A percentile compares a stretch with the other conserved stretches of the same genome.
Evolutionary conservation across 306 rosid species (phyloP).

Genomic region (Rosa lucieae): DNA sequence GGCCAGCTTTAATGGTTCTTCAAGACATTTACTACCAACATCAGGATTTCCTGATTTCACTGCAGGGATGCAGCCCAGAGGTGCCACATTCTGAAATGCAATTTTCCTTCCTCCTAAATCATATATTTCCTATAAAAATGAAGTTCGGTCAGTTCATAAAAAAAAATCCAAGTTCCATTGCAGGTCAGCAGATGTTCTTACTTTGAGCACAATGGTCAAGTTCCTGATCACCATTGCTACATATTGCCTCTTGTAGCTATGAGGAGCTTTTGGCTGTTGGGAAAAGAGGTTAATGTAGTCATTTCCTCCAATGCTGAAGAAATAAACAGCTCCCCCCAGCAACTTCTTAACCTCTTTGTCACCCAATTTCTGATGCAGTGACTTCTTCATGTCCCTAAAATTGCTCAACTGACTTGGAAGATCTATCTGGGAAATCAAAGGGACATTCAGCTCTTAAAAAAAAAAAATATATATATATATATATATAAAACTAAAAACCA

Average conservation of each 20-base stretch:
- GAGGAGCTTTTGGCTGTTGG: background rate
- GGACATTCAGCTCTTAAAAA: background rate
- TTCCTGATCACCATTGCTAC: conserved; percentile 15
- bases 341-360: background rate
- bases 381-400: background rate
- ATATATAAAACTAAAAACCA: too few relatives aligned
- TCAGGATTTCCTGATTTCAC: conserved; percentile 3
- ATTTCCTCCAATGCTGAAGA: conserved; percentile 12
- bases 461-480: background rate
- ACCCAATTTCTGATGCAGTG: conserved; percentile 2
- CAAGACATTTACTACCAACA: conserved; percentile 27
- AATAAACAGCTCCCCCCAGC: conserved; percentile 6
- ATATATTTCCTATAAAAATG: background rate
- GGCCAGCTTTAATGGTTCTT: conserved; percentile 21
- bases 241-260: background rate
- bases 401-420: conserved; percentile 6
- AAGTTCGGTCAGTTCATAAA: background rate
- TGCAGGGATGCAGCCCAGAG: conserved; percentile 36
- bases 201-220: conserved; percentile 8
- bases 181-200: background rate
- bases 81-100: conserved; percentile 21
- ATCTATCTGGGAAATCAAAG: background rate
- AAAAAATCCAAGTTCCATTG: background rate
- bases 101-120: conserved; percentile 2
- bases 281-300: background rate